Evolutionary conservation across 164 flowering plant genomes (phyloP).

Genomic region (Brasenia schreberi): DNA sequence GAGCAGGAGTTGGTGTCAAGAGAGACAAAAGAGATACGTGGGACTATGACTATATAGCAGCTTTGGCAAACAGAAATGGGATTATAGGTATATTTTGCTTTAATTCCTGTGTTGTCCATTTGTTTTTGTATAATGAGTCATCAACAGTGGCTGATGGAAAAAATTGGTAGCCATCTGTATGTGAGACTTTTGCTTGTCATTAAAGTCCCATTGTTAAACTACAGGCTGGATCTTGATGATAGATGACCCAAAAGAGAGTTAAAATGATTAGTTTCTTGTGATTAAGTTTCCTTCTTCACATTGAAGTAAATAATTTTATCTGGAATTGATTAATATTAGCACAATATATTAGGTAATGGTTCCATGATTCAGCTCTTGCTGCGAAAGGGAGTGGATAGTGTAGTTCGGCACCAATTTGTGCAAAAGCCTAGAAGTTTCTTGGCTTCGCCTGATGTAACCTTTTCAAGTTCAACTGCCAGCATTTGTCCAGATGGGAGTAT

Average conservation of each 20-base stretch:
- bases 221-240: constrained; percentile 85
- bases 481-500: constrained; percentile 34
- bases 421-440: constrained; percentile 28
- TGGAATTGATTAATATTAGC: no score
- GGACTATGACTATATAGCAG: constrained; percentile 63
- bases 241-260: constrained; percentile 87
- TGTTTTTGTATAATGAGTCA: no score
- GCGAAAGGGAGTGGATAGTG: constrained; percentile 48
- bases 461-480: constrained; percentile 51
- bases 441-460: constrained; percentile 16
- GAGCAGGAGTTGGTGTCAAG: constrained; percentile 70
- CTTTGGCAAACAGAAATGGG: constrained; percentile 76
- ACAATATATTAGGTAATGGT: constrained; percentile 41
- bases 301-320: no score
- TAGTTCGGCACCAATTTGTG: constrained; percentile 42
- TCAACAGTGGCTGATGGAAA: no score
- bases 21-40: constrained; percentile 79
- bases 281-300: no score
- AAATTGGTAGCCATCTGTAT: constrained; percentile 51
- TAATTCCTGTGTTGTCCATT: no score
- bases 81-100: constrained; percentile 49
- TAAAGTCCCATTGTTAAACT: constrained; percentile 79
- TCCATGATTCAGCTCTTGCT: constrained; percentile 35
- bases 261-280: no score
- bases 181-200: constrained; percentile 65